A percentile compares a stretch with the other conserved stretches of the same genome.
These are phyloP conservation scores for Globisporangium spinosum DNA, from an alignment of 352 stramenopile species.

Conservation along the genomic window DNA sequence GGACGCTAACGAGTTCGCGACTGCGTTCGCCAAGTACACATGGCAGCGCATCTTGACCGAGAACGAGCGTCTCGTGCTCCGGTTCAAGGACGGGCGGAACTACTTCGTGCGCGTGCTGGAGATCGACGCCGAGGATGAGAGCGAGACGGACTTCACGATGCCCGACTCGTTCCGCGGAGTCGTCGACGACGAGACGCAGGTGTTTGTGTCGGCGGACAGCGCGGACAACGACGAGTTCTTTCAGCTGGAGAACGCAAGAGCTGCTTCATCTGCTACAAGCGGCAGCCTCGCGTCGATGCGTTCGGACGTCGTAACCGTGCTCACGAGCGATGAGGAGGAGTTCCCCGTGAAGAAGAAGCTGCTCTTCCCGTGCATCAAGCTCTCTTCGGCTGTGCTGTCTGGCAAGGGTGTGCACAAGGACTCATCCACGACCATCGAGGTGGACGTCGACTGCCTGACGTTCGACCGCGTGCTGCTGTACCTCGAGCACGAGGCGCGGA, in stretches of 20 bases:
- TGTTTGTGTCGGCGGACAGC: slow-evolving; percentile 60
- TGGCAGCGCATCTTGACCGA: slow-evolving; percentile 71
- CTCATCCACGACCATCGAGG: slow-evolving; percentile 49
- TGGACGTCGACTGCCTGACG: slow-evolving; percentile 85
- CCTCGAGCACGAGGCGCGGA: slow-evolving; percentile 75
- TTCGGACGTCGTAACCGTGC: slow-evolving; percentile 72
- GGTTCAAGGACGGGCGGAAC: slow-evolving; percentile 37
- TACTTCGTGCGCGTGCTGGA: slow-evolving; percentile 76
- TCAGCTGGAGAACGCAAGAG: slow-evolving; percentile 34
- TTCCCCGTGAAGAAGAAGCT: slow-evolving; percentile 89
- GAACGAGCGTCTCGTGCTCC: slow-evolving; percentile 71
- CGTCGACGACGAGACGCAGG: slow-evolving; percentile 54
- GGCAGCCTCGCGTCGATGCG: slow-evolving; percentile 34
- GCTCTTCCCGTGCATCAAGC: slow-evolving; percentile 85
- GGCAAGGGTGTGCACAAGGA: slow-evolving; percentile 74
- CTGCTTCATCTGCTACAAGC: slow-evolving; percentile 17
- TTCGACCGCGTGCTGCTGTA: slow-evolving; percentile 89
- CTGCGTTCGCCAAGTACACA: slow-evolving; percentile 46
- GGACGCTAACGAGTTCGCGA: slow-evolving; percentile 49
- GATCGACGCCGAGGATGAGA: slow-evolving; percentile 63
- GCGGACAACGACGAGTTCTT: slow-evolving; percentile 28
- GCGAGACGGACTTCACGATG: slow-evolving; percentile 85
- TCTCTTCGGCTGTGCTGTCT: slow-evolving; percentile 78
- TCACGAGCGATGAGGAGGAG: slow-evolving; percentile 83
- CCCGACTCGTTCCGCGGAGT: slow-evolving; percentile 71